Base-by-base conservation (phyloP, 2,329 filamentous ascomycete species). In the Botrytis cinerea region DNA sequence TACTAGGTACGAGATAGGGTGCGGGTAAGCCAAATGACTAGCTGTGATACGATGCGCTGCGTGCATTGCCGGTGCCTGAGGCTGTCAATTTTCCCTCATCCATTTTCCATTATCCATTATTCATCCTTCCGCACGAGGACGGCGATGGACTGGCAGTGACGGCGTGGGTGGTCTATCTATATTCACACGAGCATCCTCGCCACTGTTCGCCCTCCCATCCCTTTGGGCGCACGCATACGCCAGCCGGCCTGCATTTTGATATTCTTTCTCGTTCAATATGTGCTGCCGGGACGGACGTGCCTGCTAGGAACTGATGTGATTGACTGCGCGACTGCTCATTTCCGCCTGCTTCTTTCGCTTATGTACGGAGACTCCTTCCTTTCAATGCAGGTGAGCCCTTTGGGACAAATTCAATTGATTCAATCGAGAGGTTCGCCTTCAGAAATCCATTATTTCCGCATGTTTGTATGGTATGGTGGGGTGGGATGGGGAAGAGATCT, bases 321-420 rank as follows among this genome's bases (percentile, higher is more conserved):
- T 62, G 60, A 40, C 12, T 67, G 18, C 40, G 10, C 40, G 3
- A 25, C 28, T 48, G 46, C 35, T 28, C 40, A 67, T 57, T 68
- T 68, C 48, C 7, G 40, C 57, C 48, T 57, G 48, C 64, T 57
- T 57, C 6, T 22, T 57, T 57, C 66, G 66, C 66, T 57, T 43
- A 40, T 43, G 60, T 57, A 57, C 51, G 38, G 46, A 40, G 64
- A 54, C 43, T 63, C n/a, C 61, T 45, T 63, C 40, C 18, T 45
- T 32, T 45, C n/a, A 32, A 57, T 68, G 35, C 48, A 68, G 28
- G 16, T 40, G 35, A 38, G 20, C 64, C 9, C 32, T 54, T 67
- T 54, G 25, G 46, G 64, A 51, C 22, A 54, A 54, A 68, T 68
- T 57, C 64, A 57, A 40, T 68, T 57, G 46, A 28, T 35, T 40